Conservation (phyloP, 306 rosid species). For the Cyclanthera cordifolia region DNA sequence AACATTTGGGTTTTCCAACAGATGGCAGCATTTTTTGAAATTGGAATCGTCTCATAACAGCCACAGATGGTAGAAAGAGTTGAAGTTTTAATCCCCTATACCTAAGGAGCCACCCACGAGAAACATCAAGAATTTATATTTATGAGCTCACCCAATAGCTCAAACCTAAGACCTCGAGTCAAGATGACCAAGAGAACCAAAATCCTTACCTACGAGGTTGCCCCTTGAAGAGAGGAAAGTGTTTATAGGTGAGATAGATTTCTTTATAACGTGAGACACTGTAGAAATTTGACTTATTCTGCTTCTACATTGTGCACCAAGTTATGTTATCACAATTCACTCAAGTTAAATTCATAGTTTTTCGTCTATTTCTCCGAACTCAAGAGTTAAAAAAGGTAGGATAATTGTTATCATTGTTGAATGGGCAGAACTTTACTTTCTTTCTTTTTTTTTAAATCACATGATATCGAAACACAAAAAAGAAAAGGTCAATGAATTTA, state of each 20-base stretch:
- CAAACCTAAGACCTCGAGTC: no score
- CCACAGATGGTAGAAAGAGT: no score
- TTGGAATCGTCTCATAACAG: no score
- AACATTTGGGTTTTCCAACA: neutral
- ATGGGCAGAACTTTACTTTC: neutral
- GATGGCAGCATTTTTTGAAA: neutral
- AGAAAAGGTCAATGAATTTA: neutral
- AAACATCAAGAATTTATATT: no score
- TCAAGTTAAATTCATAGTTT: neutral
- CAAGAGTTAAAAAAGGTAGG: neutral
- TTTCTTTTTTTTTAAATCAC: neutral
- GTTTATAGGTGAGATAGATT: neutral
- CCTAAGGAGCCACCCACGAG: no score
- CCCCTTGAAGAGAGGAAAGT: neutral
- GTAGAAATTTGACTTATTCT: no score
- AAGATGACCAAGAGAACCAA: no score
- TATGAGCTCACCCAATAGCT: no score
- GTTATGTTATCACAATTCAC: neutral
- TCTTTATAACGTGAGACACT: neutral
- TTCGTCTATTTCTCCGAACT: neutral
- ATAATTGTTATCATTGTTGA: neutral
- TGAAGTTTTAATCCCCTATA: no score
- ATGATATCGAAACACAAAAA: neutral
- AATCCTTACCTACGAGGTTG: no score
- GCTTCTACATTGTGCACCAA: neutral